Evolutionary conservation across 768 basidiomycete genomes (phyloP), one percentile per base, ranked within the genome.

Genomic region (Pisolithus albus): DNA sequence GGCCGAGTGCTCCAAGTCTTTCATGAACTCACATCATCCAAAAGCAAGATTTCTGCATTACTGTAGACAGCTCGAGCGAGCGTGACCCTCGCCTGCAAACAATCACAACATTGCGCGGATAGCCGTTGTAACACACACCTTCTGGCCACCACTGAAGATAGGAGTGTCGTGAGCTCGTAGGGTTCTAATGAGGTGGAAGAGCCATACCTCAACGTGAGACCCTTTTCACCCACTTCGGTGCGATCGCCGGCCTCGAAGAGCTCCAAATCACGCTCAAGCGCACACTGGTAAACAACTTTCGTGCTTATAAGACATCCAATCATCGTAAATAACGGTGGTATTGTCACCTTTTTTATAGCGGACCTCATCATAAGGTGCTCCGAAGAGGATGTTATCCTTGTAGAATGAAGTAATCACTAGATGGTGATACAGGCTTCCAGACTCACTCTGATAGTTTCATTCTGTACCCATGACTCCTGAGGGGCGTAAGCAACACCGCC

Each of bases 381-480:
- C 74, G 61, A 32, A 73, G 66, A 58, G 72, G 6, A 80, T 77
- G 52, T 80, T 80, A n/a, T 75, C 68, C 66, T 79, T 11, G 18
- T 21, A 23, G 30, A 11, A 7, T 26, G 13, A 24, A 48, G 7
- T 13, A 16, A 8, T 55, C 21, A 47, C 34, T 9, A 7, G 7
- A 16, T 13, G 7, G 32, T 39, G 16, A 15, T 7, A 4, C 21
- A 15, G 24, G 42, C 15, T n/a, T 28, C 13, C 8, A 6, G 7
- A 46, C 40, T 15, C 28, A 81, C 83, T 62, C 70, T 73, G 48
- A 89, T 86, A 0, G 86, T 88, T 52, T 85, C 86, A 56, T 89
- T 91, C 64, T 84, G 79, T 2, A 91, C 82, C 88, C 88, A 94
- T 4, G 86, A 82, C 61, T 91, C 88, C 63, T 94, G 90, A 3